phyloP scores from a whole-genome alignment of 2,329 filamentous ascomycete species.

The Paramyrothecium roridum region DNA sequence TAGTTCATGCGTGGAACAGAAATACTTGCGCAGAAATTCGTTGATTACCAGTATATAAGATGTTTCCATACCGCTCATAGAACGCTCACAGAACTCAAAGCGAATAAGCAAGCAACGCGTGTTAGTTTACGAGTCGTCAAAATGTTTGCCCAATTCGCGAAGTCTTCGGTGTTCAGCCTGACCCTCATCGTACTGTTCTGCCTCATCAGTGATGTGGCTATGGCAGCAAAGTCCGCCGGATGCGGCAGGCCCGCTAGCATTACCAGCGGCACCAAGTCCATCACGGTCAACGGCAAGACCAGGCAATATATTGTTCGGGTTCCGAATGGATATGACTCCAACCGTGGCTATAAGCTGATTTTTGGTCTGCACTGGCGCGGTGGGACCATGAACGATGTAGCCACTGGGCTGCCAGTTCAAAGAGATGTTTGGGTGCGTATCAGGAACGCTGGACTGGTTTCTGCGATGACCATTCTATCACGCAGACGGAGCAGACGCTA shows the following conservation, averaged over 20 bases:
- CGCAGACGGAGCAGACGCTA: constrained; percentile 11
- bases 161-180: neutral
- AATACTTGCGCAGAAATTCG: too few relatives aligned
- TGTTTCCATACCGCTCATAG: too few relatives aligned
- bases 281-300: constrained; percentile 17
- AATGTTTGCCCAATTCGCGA: neutral
- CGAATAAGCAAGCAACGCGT: too few relatives aligned
- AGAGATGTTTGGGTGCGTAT: neutral
- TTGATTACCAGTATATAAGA: too few relatives aligned
- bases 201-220: neutral
- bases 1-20: too few relatives aligned
- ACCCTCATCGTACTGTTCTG: neutral
- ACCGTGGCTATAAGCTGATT: constrained; percentile 23
- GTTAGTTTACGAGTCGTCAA: too few relatives aligned
- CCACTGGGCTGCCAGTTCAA: constrained; percentile 14
- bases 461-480: neutral
- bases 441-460: neutral
- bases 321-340: constrained; percentile 22
- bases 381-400: constrained; percentile 33
- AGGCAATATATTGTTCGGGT: constrained; percentile 35
- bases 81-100: too few relatives aligned
- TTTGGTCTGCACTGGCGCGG: constrained; percentile 33
- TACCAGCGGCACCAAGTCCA: constrained; percentile 24
- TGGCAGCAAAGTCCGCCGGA: constrained; percentile 14
- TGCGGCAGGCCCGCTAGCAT: constrained; percentile 24